A percentile compares a stretch with the other conserved stretches of the same genome.
These are phyloP conservation scores for Arthrobotrys conoides DNA, from an alignment of 2,329 filamentous ascomycete genomes.

Conservation along the genomic window DNA sequence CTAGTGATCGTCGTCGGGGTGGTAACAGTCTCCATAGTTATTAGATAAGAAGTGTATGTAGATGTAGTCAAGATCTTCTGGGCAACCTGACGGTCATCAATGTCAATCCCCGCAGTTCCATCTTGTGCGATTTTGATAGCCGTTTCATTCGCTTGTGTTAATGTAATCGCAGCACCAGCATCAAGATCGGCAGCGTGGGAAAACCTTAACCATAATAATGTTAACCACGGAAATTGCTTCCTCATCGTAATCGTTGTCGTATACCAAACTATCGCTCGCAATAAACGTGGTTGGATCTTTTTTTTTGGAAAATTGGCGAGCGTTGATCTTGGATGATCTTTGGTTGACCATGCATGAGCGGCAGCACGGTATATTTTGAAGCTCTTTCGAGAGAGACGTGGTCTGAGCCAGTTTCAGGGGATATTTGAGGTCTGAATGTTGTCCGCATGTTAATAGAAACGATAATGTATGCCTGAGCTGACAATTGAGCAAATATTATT, in stretches of 20 bases:
- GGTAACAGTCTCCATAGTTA: constrained; percentile 15
- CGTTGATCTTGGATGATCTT: constrained; percentile 10
- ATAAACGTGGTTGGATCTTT: constrained; percentile 19
- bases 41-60: constrained; percentile 40
- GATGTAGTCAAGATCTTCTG: background rate
- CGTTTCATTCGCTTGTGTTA: constrained; percentile 47
- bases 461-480: background rate
- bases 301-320: background rate
- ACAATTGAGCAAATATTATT: constrained; percentile 13
- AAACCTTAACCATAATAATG: constrained; percentile 6
- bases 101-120: background rate
- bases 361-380: constrained; percentile 18
- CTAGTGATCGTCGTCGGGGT: constrained; percentile 45
- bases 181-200: background rate
- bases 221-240: background rate
- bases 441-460: background rate
- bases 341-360: background rate
- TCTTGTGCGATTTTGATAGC: background rate
- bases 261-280: constrained; percentile 5
- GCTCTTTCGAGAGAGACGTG: constrained; percentile 16
- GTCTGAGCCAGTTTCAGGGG: constrained; percentile 43
- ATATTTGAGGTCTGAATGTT: constrained; percentile 26
- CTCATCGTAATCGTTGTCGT: constrained; percentile 39
- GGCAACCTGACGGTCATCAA: background rate
- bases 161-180: constrained; percentile 12